Evolutionary conservation across 2,329 filamentous ascomycete species (phyloP).

Genomic region (Alternaria infectoria): DNA sequence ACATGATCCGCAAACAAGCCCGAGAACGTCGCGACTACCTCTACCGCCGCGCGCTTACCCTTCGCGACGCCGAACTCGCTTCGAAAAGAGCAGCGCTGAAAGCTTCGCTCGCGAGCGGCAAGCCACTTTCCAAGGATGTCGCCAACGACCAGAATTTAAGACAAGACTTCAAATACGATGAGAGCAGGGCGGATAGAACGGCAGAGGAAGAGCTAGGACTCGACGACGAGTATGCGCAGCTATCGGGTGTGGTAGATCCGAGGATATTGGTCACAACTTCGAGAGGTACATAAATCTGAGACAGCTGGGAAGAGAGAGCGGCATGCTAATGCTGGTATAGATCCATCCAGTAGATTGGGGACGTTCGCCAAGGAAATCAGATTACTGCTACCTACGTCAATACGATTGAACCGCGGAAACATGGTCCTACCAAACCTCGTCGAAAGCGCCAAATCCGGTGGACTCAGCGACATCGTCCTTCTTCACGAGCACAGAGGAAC

Average conservation of each 20-base stretch:
- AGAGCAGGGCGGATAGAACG: constrained; percentile 73
- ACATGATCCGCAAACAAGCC: constrained; percentile 62
- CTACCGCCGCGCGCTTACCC: constrained; percentile 75
- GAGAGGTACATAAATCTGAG: constrained; percentile 60
- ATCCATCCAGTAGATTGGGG: constrained; percentile 63
- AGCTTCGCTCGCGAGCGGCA: constrained; percentile 85
- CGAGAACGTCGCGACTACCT: constrained; percentile 86
- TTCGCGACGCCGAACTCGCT: constrained; percentile 83
- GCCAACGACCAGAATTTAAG: constrained; percentile 85
- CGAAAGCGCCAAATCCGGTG: constrained; percentile 77
- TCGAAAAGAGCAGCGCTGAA: constrained; percentile 89
- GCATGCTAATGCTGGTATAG: not conserved
- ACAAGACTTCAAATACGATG: constrained; percentile 92
- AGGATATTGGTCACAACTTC: constrained; percentile 90
- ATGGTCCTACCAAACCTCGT: constrained; percentile 86
- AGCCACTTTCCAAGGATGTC: constrained; percentile 79
- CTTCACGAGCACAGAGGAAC: constrained; percentile 84
- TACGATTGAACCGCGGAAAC: constrained; percentile 90
- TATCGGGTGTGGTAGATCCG: constrained; percentile 91
- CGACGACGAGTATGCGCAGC: constrained; percentile 87
- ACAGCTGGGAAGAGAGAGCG: fast-evolving
- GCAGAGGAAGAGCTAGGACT: constrained; percentile 74
- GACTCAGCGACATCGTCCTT: constrained; percentile 78
- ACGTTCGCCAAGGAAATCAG: constrained; percentile 93
- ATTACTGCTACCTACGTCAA: constrained; percentile 80